Conservation (phyloP, 1,139 yeast species). For the Suhomyces anneliseae region DNA sequence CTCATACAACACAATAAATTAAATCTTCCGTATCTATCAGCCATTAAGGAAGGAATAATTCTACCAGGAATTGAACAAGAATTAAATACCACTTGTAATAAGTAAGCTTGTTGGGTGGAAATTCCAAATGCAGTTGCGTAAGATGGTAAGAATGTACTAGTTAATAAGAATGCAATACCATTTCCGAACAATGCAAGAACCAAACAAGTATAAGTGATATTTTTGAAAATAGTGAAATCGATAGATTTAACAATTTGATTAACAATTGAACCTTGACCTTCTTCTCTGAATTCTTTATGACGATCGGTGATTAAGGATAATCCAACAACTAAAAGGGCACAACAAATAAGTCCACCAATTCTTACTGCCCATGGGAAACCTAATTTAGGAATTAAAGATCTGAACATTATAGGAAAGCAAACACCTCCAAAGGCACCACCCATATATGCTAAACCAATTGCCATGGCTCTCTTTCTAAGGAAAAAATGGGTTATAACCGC, state of each 20-base stretch:
- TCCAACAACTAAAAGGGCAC: constrained; percentile 18
- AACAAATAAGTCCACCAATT: constrained; percentile 24
- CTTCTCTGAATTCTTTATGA: constrained; percentile 18
- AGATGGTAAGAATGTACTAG: constrained; percentile 28
- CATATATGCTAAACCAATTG: constrained; percentile 26
- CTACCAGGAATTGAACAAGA: constrained; percentile 32
- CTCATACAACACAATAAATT: constrained; percentile 27
- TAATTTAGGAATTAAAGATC: constrained; percentile 22
- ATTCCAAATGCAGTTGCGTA: constrained; percentile 31
- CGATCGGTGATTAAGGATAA: constrained; percentile 23
- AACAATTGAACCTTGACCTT: constrained; percentile 4
- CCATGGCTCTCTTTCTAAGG: constrained; percentile 22
- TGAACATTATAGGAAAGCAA: constrained; percentile 25
- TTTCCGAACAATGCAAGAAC: constrained; percentile 33
- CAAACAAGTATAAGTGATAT: constrained; percentile 25
- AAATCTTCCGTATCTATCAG: constrained; percentile 34
- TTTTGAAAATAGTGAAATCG: constrained; percentile 28
- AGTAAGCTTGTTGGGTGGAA: constrained; percentile 21
- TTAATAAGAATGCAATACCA: constrained; percentile 29
- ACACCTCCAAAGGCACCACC: constrained; percentile 36
- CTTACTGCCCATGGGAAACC: constrained; percentile 35
- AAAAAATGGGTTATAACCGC: constrained; percentile 28
- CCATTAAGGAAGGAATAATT: constrained; percentile 28
- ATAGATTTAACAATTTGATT: constrained; percentile 24
- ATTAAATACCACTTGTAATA: constrained; percentile 30